Base-by-base conservation (phyloP, 179 eudicot genomes). In the Silene vulgaris region DNA sequence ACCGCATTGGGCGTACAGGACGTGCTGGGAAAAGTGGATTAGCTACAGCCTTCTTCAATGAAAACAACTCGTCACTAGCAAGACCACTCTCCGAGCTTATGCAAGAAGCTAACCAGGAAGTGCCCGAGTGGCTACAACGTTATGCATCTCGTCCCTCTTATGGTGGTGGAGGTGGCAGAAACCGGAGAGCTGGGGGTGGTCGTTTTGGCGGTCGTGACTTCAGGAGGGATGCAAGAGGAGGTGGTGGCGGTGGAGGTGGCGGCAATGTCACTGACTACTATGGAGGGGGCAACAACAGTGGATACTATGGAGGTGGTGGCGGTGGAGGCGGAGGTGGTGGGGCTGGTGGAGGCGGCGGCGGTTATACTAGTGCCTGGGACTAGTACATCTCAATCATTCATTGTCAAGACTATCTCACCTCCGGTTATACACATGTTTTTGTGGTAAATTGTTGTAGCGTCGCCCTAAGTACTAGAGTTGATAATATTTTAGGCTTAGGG, bases 11-110 rank as follows among this genome's bases (percentile, higher is more conserved):
- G 19, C 88, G 99, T 54, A 95, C 99, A 11, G 99, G 99, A 23
- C 87, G 99, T 72, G 99, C 99, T 21, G 99, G 99, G 20, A 95
- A 95, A 78, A 56, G 90, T 7, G 99, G 99, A 62, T 66, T 95
- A 65, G 99, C 99, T 4, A 95, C 99, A 26, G 99, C 99, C 57
- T 95, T 95, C 82, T 95, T 95, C 71, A 95, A 95, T 32, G 95
- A 90, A 63, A 91, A 89, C 61, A 92, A 92, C 78, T 30, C 85
- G 79, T 85, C 91, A 0, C 7, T 95, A 83, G 92, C 99, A 5
- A 87, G 89, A 77, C 64, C 96, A 21, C 68, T 95, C 72, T 85
- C 96, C 45, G 99, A 95, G 56, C 83, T 95, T 64, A 95, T 95
- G 99, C 91, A 87, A 85, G 97, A 95, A 84, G 82, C 99, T 16